Percentiles rank a stretch among this genome's conserved stretches.
Evolutionary conservation across 768 basidiomycete species (phyloP).

Genomic region (Termitomyces sp.): DNA sequence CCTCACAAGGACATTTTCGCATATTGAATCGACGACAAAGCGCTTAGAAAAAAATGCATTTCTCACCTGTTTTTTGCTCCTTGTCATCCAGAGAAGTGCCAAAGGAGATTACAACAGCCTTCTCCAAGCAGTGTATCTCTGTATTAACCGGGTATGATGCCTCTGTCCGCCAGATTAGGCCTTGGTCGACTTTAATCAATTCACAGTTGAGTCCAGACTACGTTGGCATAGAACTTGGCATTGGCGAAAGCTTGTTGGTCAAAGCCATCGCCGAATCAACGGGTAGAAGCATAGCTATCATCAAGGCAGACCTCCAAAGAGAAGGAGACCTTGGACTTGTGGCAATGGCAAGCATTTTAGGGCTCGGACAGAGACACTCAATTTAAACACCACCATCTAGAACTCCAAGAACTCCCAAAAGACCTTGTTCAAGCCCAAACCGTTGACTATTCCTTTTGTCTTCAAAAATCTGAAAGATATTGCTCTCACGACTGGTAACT

Average conservation of each 20-base stretch:
- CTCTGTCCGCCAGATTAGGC: not conserved
- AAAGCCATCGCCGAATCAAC: constrained; percentile 96
- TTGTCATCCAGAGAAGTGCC: constrained; percentile 84
- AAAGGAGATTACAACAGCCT: constrained; percentile 70
- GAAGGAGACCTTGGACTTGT: constrained; percentile 95
- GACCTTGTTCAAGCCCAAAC: constrained; percentile 91
- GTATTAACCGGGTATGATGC: constrained; percentile 82
- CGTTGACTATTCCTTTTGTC: constrained; percentile 82
- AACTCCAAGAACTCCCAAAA: constrained; percentile 92
- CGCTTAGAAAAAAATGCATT: constrained; percentile 88
- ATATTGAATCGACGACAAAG: constrained; percentile 94
- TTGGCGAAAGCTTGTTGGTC: constrained; percentile 90
- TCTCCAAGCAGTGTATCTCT: constrained; percentile 88
- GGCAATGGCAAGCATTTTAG: constrained; percentile 65
- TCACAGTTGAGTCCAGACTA: constrained; percentile 90
- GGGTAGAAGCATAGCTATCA: constrained; percentile 73
- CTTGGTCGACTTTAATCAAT: constrained; percentile 5
- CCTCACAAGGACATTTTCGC: constrained; percentile 78
- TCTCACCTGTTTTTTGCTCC: constrained; percentile 82
- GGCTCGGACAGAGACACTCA: not conserved
- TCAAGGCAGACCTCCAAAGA: constrained; percentile 91
- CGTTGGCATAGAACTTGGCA: constrained; percentile 90
- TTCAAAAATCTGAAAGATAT: constrained; percentile 91
- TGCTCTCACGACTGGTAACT: constrained; percentile 77
- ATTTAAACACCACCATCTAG: constrained; percentile 32